Evolutionary conservation across 2,329 filamentous ascomycete species (phyloP).

Genomic region (Claviceps humidiphila): DNA sequence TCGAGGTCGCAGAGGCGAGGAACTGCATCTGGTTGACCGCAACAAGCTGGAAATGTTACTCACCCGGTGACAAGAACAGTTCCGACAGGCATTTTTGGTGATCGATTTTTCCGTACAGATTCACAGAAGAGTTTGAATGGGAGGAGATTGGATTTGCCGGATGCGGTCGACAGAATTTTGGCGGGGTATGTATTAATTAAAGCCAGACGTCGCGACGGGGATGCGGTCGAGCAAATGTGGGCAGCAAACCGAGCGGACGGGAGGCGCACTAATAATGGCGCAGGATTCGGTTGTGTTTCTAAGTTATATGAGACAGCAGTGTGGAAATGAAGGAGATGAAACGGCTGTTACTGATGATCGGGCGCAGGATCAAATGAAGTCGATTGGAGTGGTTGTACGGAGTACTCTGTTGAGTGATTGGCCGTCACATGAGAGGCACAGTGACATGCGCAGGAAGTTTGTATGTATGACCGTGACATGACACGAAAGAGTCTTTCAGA

Average conservation of each 20-base stretch:
- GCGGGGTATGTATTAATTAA: constrained; percentile 3
- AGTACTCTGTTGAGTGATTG: not conserved
- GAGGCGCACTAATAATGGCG: not conserved
- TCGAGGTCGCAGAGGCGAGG: not conserved
- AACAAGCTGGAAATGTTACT: constrained; percentile 2
- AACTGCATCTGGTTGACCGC: not conserved
- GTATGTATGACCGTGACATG: too few relatives aligned
- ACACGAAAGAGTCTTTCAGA: too few relatives aligned
- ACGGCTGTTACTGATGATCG: not conserved
- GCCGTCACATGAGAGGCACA: not conserved
- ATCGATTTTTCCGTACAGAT: not conserved
- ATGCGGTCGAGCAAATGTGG: not conserved
- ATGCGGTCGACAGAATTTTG: constrained; percentile 5
- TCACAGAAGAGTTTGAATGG: not conserved
- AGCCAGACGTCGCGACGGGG: constrained; percentile 1
- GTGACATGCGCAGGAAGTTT: not conserved
- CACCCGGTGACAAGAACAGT: constrained; percentile 91
- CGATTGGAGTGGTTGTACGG: not conserved
- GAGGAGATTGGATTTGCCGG: constrained; percentile 4
- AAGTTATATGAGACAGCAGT: not conserved
- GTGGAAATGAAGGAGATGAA: not conserved
- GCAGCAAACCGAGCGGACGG: not conserved
- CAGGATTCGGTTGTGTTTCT: not conserved
- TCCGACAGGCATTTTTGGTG: constrained; percentile 56
- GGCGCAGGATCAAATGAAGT: not conserved